Evolutionary conservation across 108 stramenopile genomes (phyloP).

Genomic region (Schizochytrium sp.): DNA sequence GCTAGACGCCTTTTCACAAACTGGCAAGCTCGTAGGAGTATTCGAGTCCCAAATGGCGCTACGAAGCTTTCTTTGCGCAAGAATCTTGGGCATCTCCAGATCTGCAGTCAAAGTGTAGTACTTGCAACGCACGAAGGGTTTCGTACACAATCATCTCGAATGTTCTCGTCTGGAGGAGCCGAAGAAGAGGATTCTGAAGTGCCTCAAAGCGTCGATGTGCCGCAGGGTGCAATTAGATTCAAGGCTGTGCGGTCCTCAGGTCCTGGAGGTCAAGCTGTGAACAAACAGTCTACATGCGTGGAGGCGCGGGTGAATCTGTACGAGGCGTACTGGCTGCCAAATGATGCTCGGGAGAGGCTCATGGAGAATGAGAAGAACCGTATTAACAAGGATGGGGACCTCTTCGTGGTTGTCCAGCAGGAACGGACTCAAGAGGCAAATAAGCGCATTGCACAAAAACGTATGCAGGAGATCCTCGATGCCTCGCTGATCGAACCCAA

Average conservation of each 20-base stretch:
- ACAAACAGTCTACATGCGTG: conserved; percentile 52
- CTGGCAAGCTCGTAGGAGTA: too few relatives aligned
- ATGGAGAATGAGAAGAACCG: conserved; percentile 9
- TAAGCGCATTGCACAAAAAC: not conserved
- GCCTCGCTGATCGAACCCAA: not conserved
- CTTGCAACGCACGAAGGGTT: too few relatives aligned
- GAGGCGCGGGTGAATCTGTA: conserved; percentile 40
- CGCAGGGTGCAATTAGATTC: not conserved
- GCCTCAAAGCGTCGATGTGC: conserved; percentile 19
- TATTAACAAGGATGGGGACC: conserved; percentile 29
- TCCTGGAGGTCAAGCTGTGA: conserved; percentile 48
- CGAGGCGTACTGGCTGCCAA: conserved; percentile 55
- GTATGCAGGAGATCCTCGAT: not conserved
- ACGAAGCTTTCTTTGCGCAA: too few relatives aligned
- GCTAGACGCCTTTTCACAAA: too few relatives aligned
- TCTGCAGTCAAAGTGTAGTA: too few relatives aligned
- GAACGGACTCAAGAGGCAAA: not conserved
- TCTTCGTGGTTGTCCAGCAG: conserved; percentile 45
- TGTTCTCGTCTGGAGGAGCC: not conserved
- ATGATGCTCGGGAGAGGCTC: conserved; percentile 23
- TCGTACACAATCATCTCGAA: too few relatives aligned
- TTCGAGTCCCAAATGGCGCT: too few relatives aligned
- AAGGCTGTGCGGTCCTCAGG: conserved; percentile 61
- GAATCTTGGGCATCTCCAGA: too few relatives aligned
- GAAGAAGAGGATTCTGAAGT: not conserved